Evolutionary conservation across 2,329 filamentous ascomycete genomes (phyloP).

Genomic region (Pestalotiopsis sp.): DNA sequence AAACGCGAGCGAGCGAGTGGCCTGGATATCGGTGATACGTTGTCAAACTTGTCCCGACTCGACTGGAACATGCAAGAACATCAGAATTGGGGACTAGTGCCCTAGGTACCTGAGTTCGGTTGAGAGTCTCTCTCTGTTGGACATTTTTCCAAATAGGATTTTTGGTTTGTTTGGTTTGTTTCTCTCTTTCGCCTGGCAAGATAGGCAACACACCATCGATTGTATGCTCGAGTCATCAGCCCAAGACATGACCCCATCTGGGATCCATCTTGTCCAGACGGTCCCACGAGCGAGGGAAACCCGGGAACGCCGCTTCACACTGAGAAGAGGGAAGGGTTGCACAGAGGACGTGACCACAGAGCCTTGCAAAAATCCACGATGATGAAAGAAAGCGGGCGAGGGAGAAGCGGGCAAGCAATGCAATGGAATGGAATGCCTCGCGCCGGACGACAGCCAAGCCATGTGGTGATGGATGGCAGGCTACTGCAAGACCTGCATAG

Average conservation of each 20-base stretch:
- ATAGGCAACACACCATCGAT: background rate
- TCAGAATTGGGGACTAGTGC: background rate
- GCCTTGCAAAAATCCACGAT: background rate
- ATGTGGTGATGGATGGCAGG: constrained; percentile 11
- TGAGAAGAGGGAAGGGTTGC: background rate
- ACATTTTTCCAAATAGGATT: background rate
- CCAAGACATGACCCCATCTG: background rate
- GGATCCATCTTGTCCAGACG: background rate
- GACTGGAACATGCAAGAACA: background rate
- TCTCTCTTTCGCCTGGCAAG: background rate
- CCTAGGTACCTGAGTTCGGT: background rate
- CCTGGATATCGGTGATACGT: background rate
- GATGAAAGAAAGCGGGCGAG: background rate
- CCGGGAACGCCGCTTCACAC: background rate
- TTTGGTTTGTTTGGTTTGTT: background rate
- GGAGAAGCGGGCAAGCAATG: background rate
- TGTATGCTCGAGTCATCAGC: background rate
- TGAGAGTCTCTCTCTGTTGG: background rate
- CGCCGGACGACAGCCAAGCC: background rate
- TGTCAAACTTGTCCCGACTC: background rate
- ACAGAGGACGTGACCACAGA: background rate
- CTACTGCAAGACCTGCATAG: constrained; percentile 13
- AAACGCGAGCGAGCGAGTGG: background rate
- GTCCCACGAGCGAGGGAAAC: background rate
- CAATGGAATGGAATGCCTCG: background rate